phyloP scores from a whole-genome alignment of 306 rosid genomes.

The Medicago arabica region DNA sequence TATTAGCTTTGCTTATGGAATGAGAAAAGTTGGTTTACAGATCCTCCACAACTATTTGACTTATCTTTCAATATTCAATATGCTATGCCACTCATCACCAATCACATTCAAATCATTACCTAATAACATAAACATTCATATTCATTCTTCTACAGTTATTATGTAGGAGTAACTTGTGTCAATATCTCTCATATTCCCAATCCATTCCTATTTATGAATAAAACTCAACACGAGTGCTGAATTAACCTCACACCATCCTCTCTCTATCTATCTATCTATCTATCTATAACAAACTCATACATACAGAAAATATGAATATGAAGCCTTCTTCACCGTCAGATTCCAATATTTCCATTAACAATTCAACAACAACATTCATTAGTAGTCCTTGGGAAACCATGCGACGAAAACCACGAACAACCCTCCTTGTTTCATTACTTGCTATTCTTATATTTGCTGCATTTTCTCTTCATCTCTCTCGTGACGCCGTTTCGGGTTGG shows the following conservation, averaged over 20 bases:
- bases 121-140: background rate
- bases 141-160: too few relatives aligned
- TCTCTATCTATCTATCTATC: background rate
- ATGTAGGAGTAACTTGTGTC: too few relatives aligned
- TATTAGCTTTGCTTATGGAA: background rate
- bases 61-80: too few relatives aligned
- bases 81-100: background rate
- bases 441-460: conserved; percentile 44
- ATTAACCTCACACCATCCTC: background rate
- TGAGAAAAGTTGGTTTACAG: background rate
- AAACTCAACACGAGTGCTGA: background rate
- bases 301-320: conserved; percentile 20
- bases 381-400: conserved; percentile 42
- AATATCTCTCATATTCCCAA: background rate
- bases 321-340: background rate
- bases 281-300: too few relatives aligned
- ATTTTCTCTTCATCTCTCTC: conserved; percentile 52
- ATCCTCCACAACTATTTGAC: too few relatives aligned
- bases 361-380: background rate
- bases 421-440: conserved; percentile 43
- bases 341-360: background rate
- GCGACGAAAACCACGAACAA: conserved; percentile 49
- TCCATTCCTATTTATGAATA: conserved; percentile 8
- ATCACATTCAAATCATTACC: background rate
- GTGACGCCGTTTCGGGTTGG: conserved; percentile 38